Percentiles rank a stretch among this genome's conserved stretches.
Evolutionary conservation across 805 yeast genomes (phyloP).

Genomic region (Diddensiella transvaalensis): DNA sequence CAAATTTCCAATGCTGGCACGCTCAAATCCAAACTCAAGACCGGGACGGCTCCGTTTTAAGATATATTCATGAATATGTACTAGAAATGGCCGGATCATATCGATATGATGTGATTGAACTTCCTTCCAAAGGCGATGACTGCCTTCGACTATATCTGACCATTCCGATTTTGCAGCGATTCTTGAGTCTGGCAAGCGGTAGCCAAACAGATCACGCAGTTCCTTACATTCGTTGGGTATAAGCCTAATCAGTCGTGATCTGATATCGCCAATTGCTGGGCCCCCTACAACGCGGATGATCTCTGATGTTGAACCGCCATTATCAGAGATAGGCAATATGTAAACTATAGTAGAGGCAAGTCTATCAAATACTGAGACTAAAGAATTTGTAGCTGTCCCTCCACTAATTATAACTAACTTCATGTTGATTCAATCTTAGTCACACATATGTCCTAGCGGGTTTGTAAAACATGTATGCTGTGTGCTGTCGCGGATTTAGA

Average conservation of each 20-base stretch:
- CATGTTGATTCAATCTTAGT: no score
- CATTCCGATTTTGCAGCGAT: constrained; percentile 64
- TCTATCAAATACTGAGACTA: constrained; percentile 54
- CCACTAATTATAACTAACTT: constrained; percentile 32
- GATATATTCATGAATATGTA: constrained; percentile 75
- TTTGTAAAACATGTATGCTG: no score
- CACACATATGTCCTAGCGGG: no score
- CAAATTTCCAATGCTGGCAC: constrained; percentile 83
- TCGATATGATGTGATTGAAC: constrained; percentile 60
- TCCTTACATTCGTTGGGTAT: constrained; percentile 50
- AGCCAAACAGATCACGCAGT: constrained; percentile 39
- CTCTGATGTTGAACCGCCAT: constrained; percentile 94
- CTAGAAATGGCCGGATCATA: constrained; percentile 69
- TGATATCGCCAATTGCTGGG: constrained; percentile 89
- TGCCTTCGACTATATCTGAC: constrained; percentile 74
- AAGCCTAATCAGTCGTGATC: constrained; percentile 74
- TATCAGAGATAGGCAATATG: constrained; percentile 81
- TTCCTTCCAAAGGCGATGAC: constrained; percentile 62
- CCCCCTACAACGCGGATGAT: constrained; percentile 84
- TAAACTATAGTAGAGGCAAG: constrained; percentile 50
- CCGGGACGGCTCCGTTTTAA: constrained; percentile 60
- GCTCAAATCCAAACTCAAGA: constrained; percentile 63
- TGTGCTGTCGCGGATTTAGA: no score
- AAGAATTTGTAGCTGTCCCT: constrained; percentile 68
- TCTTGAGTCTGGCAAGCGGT: constrained; percentile 49